phyloP scores from a whole-genome alignment of 2,329 filamentous ascomycete species.

The Taxawa tesnikishii region DNA sequence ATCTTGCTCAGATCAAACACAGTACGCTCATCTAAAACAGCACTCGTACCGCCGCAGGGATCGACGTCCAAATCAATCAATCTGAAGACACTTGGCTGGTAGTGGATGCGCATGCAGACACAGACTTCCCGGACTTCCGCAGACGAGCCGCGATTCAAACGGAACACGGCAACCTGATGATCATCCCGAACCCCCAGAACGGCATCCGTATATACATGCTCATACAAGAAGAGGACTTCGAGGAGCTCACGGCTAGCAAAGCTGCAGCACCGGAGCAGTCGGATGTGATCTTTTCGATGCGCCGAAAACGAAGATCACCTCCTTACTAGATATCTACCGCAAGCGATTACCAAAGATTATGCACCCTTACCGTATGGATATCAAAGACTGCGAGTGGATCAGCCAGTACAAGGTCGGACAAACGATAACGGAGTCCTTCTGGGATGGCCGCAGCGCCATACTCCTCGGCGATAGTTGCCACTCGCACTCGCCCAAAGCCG shows the following conservation, averaged over 20 bases:
- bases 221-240: slow-evolving; percentile 58
- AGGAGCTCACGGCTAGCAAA: slow-evolving; percentile 44
- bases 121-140: slow-evolving; percentile 64
- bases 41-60: too few species aligned
- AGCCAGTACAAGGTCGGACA: slow-evolving; percentile 40
- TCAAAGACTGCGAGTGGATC: slow-evolving; percentile 38
- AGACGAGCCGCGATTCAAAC: slow-evolving; percentile 60
- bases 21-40: too few species aligned
- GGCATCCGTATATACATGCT: slow-evolving; percentile 51
- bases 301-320: too few species aligned
- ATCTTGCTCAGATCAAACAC: too few species aligned
- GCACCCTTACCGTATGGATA: slow-evolving; percentile 31
- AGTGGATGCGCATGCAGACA: slow-evolving; percentile 57
- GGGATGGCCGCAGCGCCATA: slow-evolving; percentile 25
- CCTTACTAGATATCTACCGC: too few species aligned
- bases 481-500: slow-evolving; percentile 28
- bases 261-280: too few species aligned
- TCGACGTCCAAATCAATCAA: too few species aligned
- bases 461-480: slow-evolving; percentile 32
- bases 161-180: slow-evolving; percentile 57
- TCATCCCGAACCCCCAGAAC: slow-evolving; percentile 60
- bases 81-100: slow-evolving; percentile 57
- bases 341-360: too few species aligned
- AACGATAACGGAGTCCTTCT: slow-evolving; percentile 33
- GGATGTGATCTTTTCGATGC: too few species aligned